Percentiles rank a stretch among this genome's conserved stretches.
These are phyloP conservation scores for Jamesozyma spencerorum DNA, from an alignment of 805 yeast species.

Conservation along the genomic window DNA sequence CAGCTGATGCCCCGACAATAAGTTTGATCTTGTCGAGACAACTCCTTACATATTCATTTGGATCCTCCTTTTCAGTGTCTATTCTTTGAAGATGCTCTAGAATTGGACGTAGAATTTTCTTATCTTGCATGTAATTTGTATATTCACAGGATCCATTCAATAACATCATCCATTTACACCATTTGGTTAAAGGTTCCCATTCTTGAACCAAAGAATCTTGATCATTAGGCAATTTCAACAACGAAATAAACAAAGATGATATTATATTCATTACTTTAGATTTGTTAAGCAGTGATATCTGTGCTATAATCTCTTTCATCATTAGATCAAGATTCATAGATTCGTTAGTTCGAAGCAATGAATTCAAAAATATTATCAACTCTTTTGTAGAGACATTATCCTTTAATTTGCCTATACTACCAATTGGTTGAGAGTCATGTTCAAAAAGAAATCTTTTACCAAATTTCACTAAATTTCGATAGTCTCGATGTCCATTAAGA, in stretches of 20 bases:
- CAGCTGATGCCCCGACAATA: conserved; percentile 14
- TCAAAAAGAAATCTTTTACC: conserved; percentile 11
- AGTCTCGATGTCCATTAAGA: conserved; percentile 13
- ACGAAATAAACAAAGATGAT: conserved; percentile 10
- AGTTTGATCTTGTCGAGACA: background rate
- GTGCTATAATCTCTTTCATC: conserved; percentile 15
- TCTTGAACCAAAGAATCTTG: conserved; percentile 1
- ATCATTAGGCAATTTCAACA: conserved; percentile 2
- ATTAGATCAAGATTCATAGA: conserved; percentile 8
- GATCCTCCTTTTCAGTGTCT: conserved; percentile 8
- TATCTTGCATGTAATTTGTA: conserved; percentile 14
- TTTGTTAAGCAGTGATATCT: conserved; percentile 16
- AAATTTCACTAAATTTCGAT: conserved; percentile 11
- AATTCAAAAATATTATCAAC: conserved; percentile 13
- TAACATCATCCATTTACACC: conserved; percentile 20
- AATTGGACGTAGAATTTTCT: conserved; percentile 10
- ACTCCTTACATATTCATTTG: background rate
- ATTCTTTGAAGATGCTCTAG: conserved; percentile 4
- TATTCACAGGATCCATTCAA: conserved; percentile 24
- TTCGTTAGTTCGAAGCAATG: conserved; percentile 11
- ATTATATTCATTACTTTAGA: conserved; percentile 11
- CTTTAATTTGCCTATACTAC: conserved; percentile 2
- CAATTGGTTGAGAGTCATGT: conserved; percentile 3
- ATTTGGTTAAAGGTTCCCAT: conserved; percentile 11
- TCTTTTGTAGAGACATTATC: conserved; percentile 13